These are phyloP conservation scores for Colletotrichum abscissum DNA, from an alignment of 2,329 filamentous ascomycete species.

Conservation along the genomic window DNA sequence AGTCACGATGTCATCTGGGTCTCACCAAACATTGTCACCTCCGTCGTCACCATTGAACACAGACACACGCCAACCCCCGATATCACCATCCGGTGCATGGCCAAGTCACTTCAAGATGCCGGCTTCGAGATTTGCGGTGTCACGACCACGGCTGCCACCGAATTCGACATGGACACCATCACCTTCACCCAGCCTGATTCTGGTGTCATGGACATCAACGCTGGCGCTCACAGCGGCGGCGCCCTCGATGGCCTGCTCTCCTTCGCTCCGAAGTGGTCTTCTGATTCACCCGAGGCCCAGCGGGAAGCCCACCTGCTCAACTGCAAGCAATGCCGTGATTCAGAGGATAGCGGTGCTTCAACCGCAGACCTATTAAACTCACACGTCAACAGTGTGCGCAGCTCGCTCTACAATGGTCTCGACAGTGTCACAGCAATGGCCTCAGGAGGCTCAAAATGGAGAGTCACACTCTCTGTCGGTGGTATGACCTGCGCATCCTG, in stretches of 20 bases:
- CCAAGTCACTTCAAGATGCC: slow-evolving; percentile 61
- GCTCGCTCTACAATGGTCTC: slow-evolving; percentile 2
- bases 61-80: slow-evolving; percentile 49
- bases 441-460: slow-evolving; percentile 47
- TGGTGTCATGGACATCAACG: slow-evolving; percentile 34
- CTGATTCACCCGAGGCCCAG: slow-evolving; percentile 32
- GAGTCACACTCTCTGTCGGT: slow-evolving; percentile 68
- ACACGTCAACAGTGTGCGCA: slow-evolving; percentile 3
- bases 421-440: slow-evolving; percentile 16
- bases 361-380: neutral
- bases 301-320: slow-evolving; percentile 52
- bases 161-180: slow-evolving; percentile 39
- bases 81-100: slow-evolving; percentile 56
- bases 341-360: slow-evolving; percentile 25
- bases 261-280: slow-evolving; percentile 16
- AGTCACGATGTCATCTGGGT: slow-evolving; percentile 64
- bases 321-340: slow-evolving; percentile 54
- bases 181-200: slow-evolving; percentile 39
- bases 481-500: slow-evolving; percentile 83
- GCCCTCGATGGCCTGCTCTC: slow-evolving; percentile 38
- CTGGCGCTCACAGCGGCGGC: slow-evolving; percentile 31
- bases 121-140: slow-evolving; percentile 70
- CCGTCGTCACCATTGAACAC: slow-evolving; percentile 73
- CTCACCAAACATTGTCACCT: slow-evolving; percentile 77
- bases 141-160: slow-evolving; percentile 49